These are phyloP conservation scores for Chamaecrista fasciculata DNA, from an alignment of 306 rosid genomes.

Conservation along the genomic window DNA sequence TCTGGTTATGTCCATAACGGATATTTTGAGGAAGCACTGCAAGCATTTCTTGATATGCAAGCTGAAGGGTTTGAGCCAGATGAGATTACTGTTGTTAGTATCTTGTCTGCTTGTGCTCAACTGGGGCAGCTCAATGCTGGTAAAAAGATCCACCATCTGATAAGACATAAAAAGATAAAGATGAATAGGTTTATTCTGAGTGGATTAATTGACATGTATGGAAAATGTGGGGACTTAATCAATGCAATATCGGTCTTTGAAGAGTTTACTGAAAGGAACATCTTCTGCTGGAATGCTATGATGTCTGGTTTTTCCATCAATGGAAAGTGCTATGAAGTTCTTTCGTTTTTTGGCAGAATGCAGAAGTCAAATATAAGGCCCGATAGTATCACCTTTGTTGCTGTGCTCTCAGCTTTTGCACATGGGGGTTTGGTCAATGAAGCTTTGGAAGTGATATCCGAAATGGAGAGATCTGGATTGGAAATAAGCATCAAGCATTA, in stretches of 20 bases:
- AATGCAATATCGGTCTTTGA: slow-evolving; percentile 58
- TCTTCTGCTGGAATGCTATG: slow-evolving; percentile 69
- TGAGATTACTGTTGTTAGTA: slow-evolving; percentile 56
- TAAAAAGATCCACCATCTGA: slow-evolving; percentile 46
- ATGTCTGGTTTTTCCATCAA: slow-evolving; percentile 61
- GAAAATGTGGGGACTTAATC: slow-evolving; percentile 69
- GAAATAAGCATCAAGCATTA: slow-evolving; percentile 46
- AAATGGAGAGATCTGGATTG: slow-evolving; percentile 54
- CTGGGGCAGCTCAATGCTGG: slow-evolving; percentile 53
- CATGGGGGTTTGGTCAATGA: slow-evolving; percentile 61
- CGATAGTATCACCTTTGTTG: slow-evolving; percentile 58
- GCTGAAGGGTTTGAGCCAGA: slow-evolving; percentile 54
- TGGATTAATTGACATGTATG: slow-evolving; percentile 72
- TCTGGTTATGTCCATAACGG: slow-evolving; percentile 74
- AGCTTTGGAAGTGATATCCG: slow-evolving; percentile 48
- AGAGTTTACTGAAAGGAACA: slow-evolving; percentile 43
- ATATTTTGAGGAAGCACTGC: slow-evolving; percentile 52
- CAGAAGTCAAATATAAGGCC: slow-evolving; percentile 46
- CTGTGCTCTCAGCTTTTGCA: slow-evolving; percentile 60
- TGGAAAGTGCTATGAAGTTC: slow-evolving; percentile 58
- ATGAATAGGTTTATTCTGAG: slow-evolving; percentile 52
- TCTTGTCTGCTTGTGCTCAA: slow-evolving; percentile 69
- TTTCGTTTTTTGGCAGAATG: slow-evolving; percentile 52
- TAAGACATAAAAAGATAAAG: slow-evolving; percentile 36
- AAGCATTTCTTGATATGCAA: slow-evolving; percentile 47